A percentile compares a stretch with the other conserved stretches of the same genome.
These are phyloP conservation scores for Cyclanthera cordifolia DNA, from an alignment of 306 rosid genomes.

Conservation along the genomic window DNA sequence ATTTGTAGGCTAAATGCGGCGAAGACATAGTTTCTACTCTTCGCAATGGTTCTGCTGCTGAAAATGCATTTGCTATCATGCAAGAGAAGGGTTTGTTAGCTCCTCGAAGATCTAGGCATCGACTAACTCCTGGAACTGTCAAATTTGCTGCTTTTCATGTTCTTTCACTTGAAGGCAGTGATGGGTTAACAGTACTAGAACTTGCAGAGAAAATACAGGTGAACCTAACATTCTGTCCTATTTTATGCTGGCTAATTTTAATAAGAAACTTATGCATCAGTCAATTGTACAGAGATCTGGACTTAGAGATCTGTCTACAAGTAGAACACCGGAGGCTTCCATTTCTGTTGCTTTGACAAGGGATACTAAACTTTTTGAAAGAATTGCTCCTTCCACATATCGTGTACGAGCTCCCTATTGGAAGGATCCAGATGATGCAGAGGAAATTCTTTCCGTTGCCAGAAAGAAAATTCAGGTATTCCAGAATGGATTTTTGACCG, in stretches of 20 bases:
- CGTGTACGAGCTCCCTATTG: conserved; percentile 84
- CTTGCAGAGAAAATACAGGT: conserved; percentile 99
- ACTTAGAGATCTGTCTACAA: conserved; percentile 92
- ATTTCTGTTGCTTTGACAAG: conserved; percentile 98
- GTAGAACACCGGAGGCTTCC: conserved; percentile 98
- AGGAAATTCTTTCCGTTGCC: conserved; percentile 71
- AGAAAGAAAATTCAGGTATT: conserved; percentile 90
- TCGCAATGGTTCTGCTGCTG: conserved; percentile 95
- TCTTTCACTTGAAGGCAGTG: conserved; percentile 85
- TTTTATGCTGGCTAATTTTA: conserved; percentile 10
- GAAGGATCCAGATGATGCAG: conserved; percentile 90
- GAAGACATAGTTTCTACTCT: conserved; percentile 81
- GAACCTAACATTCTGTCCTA: conserved; percentile 8
- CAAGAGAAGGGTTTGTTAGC: conserved; percentile 86
- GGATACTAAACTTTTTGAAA: conserved; percentile 95
- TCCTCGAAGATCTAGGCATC: conserved; percentile 87
- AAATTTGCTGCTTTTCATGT: conserved; percentile 98
- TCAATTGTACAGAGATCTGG: conserved; percentile 69
- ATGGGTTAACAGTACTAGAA: conserved; percentile 81
- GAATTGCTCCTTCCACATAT: conserved; percentile 97
- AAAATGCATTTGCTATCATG: conserved; percentile 83
- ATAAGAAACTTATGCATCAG: neutral
- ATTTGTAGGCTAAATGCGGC: conserved; percentile 54
- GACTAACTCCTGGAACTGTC: conserved; percentile 97
- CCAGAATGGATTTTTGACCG: conserved; percentile 83